Evolutionary conservation across 805 yeast genomes (phyloP).

Genomic region (Ogataea nitratoaversa): DNA sequence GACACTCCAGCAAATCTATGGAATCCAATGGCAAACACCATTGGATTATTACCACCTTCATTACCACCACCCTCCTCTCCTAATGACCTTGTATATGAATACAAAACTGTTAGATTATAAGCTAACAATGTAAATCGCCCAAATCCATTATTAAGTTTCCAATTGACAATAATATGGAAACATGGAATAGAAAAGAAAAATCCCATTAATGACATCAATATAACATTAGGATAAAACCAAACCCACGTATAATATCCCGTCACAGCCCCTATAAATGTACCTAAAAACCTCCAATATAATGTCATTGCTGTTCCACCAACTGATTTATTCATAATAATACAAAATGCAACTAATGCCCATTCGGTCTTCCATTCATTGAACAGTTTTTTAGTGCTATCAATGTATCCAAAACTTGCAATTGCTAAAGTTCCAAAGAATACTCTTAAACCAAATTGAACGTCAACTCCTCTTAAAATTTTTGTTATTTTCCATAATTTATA

Average conservation of each 20-base stretch:
- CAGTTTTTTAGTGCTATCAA: slow-evolving; percentile 46
- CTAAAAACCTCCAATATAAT: slow-evolving; percentile 66
- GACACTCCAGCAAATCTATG: slow-evolving; percentile 73
- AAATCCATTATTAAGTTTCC: slow-evolving; percentile 61
- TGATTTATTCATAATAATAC: slow-evolving; percentile 80
- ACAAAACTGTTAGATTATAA: slow-evolving; percentile 73
- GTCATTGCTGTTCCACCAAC: slow-evolving; percentile 83
- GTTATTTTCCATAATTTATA: slow-evolving; percentile 46
- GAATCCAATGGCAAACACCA: slow-evolving; percentile 68
- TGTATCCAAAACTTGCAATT: slow-evolving; percentile 63
- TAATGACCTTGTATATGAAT: slow-evolving; percentile 63
- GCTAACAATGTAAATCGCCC: slow-evolving; percentile 71
- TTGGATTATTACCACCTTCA: slow-evolving; percentile 69
- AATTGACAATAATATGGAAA: slow-evolving; percentile 56
- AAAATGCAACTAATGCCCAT: slow-evolving; percentile 80
- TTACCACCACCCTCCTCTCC: slow-evolving; percentile 53
- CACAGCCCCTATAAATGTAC: slow-evolving; percentile 70
- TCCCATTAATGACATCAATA: slow-evolving; percentile 47
- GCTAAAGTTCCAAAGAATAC: slow-evolving; percentile 75
- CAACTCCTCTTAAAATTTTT: slow-evolving; percentile 53
- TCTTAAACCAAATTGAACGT: slow-evolving; percentile 72
- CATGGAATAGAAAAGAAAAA: slow-evolving; percentile 44
- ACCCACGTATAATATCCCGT: slow-evolving; percentile 60
- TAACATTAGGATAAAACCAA: slow-evolving; percentile 50
- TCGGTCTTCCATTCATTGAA: slow-evolving; percentile 73